These are phyloP conservation scores for Lecanosticta acicola DNA, from an alignment of 2,329 filamentous ascomycete genomes.

Conservation along the genomic window DNA sequence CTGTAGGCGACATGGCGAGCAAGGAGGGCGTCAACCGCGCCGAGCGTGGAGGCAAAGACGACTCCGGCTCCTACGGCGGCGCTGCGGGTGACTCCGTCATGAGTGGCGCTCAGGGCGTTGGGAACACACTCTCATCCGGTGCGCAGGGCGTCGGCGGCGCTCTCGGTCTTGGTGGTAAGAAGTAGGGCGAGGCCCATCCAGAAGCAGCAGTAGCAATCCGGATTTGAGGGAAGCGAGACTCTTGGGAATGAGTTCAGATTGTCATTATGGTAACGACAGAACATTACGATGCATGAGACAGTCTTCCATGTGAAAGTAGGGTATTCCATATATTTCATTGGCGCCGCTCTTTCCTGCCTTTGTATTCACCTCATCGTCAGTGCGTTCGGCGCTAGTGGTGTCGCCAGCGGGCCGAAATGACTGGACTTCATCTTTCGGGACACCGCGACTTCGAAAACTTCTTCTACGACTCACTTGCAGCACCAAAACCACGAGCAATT, in stretches of 20 bases:
- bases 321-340: too few species aligned
- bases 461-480: background rate
- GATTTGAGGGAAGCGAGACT: too few species aligned
- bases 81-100: conserved; percentile 29
- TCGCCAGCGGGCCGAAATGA: background rate
- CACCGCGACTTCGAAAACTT: background rate
- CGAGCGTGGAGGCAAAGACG: conserved; percentile 60
- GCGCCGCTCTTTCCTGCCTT: background rate
- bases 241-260: background rate
- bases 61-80: conserved; percentile 49
- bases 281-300: too few species aligned
- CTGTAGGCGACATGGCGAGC: conserved; percentile 56
- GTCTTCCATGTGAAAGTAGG: too few species aligned
- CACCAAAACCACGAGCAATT: background rate
- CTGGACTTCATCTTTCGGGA: background rate
- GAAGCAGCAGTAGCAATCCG: conserved; percentile 4
- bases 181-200: conserved; percentile 23
- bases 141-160: conserved; percentile 32
- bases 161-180: conserved; percentile 31
- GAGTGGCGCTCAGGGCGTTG: conserved; percentile 28
- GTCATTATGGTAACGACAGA: too few species aligned
- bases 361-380: background rate
- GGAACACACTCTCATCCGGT: conserved; percentile 25
- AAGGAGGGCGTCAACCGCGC: conserved; percentile 62
- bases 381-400: background rate